Evolutionary conservation across 176 grass and related monocot species (phyloP), one percentile per base, ranked within the genome.

Genomic region (Oryza glumipatula): DNA sequence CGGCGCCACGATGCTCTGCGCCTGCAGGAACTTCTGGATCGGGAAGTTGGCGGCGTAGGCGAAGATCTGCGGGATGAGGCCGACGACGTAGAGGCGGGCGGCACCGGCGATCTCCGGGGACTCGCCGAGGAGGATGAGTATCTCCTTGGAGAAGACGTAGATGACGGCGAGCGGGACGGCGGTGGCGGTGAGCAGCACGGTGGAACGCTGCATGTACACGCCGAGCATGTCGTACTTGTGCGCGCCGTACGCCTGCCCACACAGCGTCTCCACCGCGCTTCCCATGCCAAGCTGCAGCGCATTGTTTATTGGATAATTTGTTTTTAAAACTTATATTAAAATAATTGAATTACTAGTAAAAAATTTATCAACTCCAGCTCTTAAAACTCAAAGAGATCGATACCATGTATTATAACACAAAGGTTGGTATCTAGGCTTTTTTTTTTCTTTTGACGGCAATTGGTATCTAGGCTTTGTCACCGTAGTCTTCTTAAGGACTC

Each of bases 211-310:
- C 13, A 94, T 48, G 80, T 94, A 94, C 35, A 94, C 36, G 0
- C 92, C 89, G 1, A 94, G 84, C 89, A 94, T 94, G 6, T 91
- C 92, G 43, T 88, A 85, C 80, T 80, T 89, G 22, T 80, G 65
- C 1, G 89, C 92, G 6, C 92, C 92, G 14, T 83, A 89, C 0
- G 89, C 89, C 26, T 94, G 92, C 9, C 92, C 92, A 17, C 92
- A 94, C 16, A 94, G 84, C 65, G 89, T 94, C 88, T 94, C 89
- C 44, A 94, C 87, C 0, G 92, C 87, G 73, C 92, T 91, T 4
- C 92, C 92, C 92, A 94, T 91, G 60, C 92, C 92, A 12, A 94
- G 72, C 89, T 94, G 73, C 22, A 70, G 4, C 14, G 14, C 48
- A 39, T 44, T 44, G 43, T 10, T 44, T 44, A 44, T 44, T 44